Conservation (phyloP, 1,139 yeast species). For the Entelexis sorbosivorans region DNA sequence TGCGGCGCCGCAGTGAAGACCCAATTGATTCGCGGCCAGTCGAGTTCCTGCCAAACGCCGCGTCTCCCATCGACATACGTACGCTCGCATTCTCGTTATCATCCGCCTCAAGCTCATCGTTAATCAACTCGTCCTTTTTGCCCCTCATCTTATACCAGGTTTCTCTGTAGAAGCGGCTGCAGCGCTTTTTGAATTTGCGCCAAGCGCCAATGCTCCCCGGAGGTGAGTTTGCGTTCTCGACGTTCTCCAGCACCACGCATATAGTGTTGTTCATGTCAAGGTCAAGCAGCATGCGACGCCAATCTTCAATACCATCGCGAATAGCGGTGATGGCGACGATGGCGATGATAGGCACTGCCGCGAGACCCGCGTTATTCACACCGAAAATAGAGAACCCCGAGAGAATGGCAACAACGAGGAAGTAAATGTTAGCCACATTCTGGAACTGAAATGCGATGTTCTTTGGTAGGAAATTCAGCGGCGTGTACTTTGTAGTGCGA, state of each 20-base stretch:
- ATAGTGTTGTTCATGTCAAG: constrained; percentile 77
- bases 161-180: constrained; percentile 25
- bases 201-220: constrained; percentile 52
- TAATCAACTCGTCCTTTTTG: constrained; percentile 11
- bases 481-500: constrained; percentile 87
- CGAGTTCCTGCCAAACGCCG: not conserved
- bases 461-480: constrained; percentile 75
- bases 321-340: constrained; percentile 82
- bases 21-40: not conserved
- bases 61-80: not conserved
- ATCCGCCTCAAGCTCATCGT: not conserved
- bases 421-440: constrained; percentile 78
- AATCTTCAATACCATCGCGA: constrained; percentile 92
- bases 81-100: constrained; percentile 10
- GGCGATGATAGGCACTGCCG: constrained; percentile 89
- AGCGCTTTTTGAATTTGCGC: constrained; percentile 52
- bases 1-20: not conserved
- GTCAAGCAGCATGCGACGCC: constrained; percentile 69
- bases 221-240: constrained; percentile 63
- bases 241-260: constrained; percentile 61
- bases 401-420: constrained; percentile 61
- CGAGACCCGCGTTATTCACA: constrained; percentile 77
- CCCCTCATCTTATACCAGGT: constrained; percentile 16
- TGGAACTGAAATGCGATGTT: constrained; percentile 64
- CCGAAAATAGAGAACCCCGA: constrained; percentile 85